Conservation (phyloP, 306 rosid species). For the Astragalus membranaceus region DNA sequence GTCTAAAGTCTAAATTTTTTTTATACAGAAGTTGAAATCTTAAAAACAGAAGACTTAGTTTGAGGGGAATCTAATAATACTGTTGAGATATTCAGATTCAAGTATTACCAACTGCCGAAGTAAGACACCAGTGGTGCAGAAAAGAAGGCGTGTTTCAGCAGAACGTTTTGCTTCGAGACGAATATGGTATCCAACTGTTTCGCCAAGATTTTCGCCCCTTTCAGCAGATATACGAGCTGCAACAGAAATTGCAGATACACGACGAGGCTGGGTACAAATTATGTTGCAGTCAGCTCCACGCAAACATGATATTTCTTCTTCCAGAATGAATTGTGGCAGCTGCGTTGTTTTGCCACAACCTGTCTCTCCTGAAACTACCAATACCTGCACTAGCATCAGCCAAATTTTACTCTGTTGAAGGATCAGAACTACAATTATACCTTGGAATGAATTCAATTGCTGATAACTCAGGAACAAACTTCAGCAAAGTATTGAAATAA, state of each 20-base stretch:
- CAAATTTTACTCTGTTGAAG: constrained; percentile 16
- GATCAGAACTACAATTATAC: neutral
- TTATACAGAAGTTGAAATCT: constrained; percentile 3
- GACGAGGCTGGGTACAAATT: constrained; percentile 96
- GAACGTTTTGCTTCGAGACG: constrained; percentile 88
- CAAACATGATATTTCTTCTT: constrained; percentile 60
- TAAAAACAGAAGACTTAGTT: constrained; percentile 10
- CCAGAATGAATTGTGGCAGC: constrained; percentile 86
- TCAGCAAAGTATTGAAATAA: neutral
- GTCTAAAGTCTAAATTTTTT: neutral
- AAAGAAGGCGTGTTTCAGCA: constrained; percentile 68
- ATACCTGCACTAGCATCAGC: constrained; percentile 49
- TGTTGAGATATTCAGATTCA: no score
- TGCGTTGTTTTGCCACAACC: constrained; percentile 99
- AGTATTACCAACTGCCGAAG: constrained; percentile 75
- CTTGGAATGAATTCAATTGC: neutral
- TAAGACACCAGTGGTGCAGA: constrained; percentile 96
- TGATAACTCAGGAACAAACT: neutral
- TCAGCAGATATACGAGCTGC: constrained; percentile 88
- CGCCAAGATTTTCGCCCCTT: constrained; percentile 88
- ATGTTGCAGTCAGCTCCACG: constrained; percentile 82
- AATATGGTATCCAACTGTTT: constrained; percentile 90
- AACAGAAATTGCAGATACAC: constrained; percentile 96
- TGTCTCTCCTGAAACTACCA: constrained; percentile 98
- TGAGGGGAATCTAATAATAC: constrained; percentile 1